phyloP scores from a whole-genome alignment of 2,329 filamentous ascomycete species.

The Elsinoe necatrix region DNA sequence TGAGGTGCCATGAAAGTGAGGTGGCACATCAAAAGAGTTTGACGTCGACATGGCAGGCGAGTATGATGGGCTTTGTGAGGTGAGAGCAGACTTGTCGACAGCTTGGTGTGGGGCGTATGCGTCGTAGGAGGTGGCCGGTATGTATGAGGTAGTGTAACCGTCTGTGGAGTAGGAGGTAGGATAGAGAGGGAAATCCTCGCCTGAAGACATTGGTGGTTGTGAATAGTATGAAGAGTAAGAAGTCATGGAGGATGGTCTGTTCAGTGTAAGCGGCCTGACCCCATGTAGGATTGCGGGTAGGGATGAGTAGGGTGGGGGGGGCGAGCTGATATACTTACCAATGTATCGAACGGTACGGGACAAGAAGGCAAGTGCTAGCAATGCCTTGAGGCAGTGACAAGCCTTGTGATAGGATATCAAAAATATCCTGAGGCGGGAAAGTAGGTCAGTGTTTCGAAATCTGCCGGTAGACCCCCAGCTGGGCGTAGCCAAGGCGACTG shows the following conservation, averaged over 20 bases:
- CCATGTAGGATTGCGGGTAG: conserved; percentile 6
- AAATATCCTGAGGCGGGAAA: conserved; percentile 1
- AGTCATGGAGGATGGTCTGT: conserved; percentile 9
- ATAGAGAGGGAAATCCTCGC: conserved; percentile 28
- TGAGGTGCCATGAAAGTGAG: conserved; percentile 40
- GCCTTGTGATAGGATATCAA: conserved; percentile 5
- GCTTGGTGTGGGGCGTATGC: conserved; percentile 28
- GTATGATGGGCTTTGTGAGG: conserved; percentile 32
- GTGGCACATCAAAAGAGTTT: conserved; percentile 38
- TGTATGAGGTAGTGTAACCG: conserved; percentile 20
- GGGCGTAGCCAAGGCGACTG: neutral
- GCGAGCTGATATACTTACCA: conserved; percentile 10
- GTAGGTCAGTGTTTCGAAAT: conserved; percentile 9
- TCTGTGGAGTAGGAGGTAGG: conserved; percentile 22
- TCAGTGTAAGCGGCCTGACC: neutral
- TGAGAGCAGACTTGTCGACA: conserved; percentile 23
- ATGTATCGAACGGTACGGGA: neutral
- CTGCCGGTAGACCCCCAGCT: conserved; percentile 7
- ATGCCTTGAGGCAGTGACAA: conserved; percentile 12
- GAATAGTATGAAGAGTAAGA: conserved; percentile 11
- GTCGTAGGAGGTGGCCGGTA: conserved; percentile 29
- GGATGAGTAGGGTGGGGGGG: conserved; percentile 6
- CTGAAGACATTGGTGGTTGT: conserved; percentile 10
- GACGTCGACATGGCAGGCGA: conserved; percentile 38
- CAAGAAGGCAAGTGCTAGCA: conserved; percentile 6